Percentiles rank a stretch among this genome's conserved stretches.
Conservation (phyloP, 2,329 filamentous ascomycete species). For the Colletotrichum tanaceti region DNA sequence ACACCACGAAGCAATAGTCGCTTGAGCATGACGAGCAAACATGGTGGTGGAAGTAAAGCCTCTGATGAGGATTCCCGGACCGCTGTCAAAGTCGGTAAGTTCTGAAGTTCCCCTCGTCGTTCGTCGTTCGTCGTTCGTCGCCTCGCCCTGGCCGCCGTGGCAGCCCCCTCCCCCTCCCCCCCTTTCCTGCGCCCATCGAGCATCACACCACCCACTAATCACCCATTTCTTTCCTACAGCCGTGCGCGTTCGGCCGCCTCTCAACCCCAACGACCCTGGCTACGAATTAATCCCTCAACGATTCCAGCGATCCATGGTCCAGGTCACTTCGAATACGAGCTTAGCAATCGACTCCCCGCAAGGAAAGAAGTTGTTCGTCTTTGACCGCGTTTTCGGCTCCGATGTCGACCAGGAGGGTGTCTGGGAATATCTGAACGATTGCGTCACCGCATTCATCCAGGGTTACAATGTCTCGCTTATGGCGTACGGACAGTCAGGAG, state of each 20-base stretch:
- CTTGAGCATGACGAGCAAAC: slow-evolving; percentile 84
- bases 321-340: slow-evolving; percentile 86
- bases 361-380: slow-evolving; percentile 94
- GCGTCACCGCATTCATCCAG: slow-evolving; percentile 88
- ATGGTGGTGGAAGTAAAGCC: slow-evolving; percentile 79
- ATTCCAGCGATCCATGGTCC: slow-evolving; percentile 92
- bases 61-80: slow-evolving; percentile 93
- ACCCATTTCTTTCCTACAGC: slow-evolving; percentile 62
- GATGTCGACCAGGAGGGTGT: slow-evolving; percentile 87
- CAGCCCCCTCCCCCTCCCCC: slow-evolving; percentile 22
- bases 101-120: slow-evolving; percentile 13
- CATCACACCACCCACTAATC: slow-evolving; percentile 39
- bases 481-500: slow-evolving; percentile 96
- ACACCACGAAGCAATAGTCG: slow-evolving; percentile 82
- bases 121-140: slow-evolving; percentile 12
- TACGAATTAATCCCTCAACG: slow-evolving; percentile 95
- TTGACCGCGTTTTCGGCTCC: slow-evolving; percentile 92
- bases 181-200: slow-evolving; percentile 26
- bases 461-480: slow-evolving; percentile 98
- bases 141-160: slow-evolving; percentile 11
- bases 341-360: slow-evolving; percentile 91
- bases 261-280: slow-evolving; percentile 86
- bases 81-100: slow-evolving; percentile 95
- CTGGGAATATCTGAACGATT: slow-evolving; percentile 94
- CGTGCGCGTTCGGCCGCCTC: slow-evolving; percentile 89